phyloP scores from a whole-genome alignment of 2,329 filamentous ascomycete species.

The Arachnopeziza araneosa region DNA sequence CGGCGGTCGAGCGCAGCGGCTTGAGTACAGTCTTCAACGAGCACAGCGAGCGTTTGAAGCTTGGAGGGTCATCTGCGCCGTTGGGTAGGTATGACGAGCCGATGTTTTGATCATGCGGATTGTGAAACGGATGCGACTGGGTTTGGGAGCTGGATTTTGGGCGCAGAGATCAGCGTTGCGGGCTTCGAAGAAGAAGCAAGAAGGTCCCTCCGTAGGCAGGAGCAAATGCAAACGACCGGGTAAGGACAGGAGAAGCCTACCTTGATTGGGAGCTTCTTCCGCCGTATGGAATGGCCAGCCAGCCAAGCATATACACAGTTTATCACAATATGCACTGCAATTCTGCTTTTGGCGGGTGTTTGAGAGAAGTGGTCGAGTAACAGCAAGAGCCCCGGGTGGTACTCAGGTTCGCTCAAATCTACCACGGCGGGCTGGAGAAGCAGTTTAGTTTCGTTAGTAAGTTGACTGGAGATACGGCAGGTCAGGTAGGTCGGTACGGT shows the following conservation, averaged over 20 bases:
- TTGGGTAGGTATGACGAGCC: slow-evolving; percentile 23
- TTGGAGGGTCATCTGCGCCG: slow-evolving; percentile 26
- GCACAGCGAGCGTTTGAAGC: slow-evolving; percentile 23
- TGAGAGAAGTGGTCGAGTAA: not conserved
- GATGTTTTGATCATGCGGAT: slow-evolving; percentile 25
- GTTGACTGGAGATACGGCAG: not conserved
- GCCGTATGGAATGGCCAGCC: not conserved
- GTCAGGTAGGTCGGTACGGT: not conserved
- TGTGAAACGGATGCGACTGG: slow-evolving; percentile 18
- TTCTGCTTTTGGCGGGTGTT: too few species aligned
- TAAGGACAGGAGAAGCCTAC: not conserved
- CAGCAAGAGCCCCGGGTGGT: not conserved
- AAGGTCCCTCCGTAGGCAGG: not conserved
- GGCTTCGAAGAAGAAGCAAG: not conserved
- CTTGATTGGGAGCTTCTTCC: not conserved
- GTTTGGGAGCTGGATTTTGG: slow-evolving; percentile 10
- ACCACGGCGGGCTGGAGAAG: not conserved
- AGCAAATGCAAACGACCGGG: not conserved
- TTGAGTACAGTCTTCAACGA: slow-evolving; percentile 29
- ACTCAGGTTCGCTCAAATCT: not conserved
- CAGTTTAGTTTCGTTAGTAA: not conserved
- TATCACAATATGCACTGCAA: too few species aligned
- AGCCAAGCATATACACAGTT: too few species aligned
- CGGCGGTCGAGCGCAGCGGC: slow-evolving; percentile 28
- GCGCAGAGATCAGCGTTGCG: slow-evolving; percentile 7